Conservation (phyloP, 305 asterid genomes). For the Lippia alba region DNA sequence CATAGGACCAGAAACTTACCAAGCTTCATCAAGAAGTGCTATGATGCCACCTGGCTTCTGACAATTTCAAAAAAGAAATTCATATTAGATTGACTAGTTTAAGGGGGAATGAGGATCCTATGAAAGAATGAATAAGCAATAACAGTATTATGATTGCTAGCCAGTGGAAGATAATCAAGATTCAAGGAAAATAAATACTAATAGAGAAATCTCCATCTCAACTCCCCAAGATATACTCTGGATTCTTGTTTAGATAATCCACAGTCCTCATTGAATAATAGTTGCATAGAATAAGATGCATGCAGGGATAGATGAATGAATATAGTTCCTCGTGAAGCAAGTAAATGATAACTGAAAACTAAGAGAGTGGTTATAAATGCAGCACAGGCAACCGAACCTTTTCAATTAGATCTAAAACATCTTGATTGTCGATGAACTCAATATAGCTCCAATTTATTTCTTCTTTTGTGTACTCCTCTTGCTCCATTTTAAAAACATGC, state of each 20-base stretch:
- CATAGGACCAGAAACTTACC: conserved; percentile 48
- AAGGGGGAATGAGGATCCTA: neutral
- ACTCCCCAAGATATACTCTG: too few relatives aligned
- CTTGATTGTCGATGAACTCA: conserved; percentile 97
- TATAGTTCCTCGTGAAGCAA: conserved; percentile 12
- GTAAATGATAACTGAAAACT: conserved; percentile 16
- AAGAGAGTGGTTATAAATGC: neutral
- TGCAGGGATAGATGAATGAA: neutral
- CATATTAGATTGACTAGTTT: conserved; percentile 31
- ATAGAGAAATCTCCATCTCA: neutral
- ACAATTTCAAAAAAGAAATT: conserved; percentile 30
- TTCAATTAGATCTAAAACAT: conserved; percentile 86
- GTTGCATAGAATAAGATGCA: neutral
- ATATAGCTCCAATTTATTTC: conserved; percentile 99
- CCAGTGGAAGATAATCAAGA: conserved; percentile 4
- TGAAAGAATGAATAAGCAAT: neutral
- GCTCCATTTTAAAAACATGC: conserved; percentile 99
- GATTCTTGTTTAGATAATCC: neutral
- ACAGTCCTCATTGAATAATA: neutral
- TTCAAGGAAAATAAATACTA: conserved; percentile 1
- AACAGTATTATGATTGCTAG: neutral
- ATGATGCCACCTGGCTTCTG: conserved; percentile 90
- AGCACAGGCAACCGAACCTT: conserved; percentile 57
- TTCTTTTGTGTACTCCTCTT: conserved; percentile 97
- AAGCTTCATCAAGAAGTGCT: conserved; percentile 87